Conservation (phyloP, 768 basidiomycete genomes). For the Lentinula lateritia region DNA sequence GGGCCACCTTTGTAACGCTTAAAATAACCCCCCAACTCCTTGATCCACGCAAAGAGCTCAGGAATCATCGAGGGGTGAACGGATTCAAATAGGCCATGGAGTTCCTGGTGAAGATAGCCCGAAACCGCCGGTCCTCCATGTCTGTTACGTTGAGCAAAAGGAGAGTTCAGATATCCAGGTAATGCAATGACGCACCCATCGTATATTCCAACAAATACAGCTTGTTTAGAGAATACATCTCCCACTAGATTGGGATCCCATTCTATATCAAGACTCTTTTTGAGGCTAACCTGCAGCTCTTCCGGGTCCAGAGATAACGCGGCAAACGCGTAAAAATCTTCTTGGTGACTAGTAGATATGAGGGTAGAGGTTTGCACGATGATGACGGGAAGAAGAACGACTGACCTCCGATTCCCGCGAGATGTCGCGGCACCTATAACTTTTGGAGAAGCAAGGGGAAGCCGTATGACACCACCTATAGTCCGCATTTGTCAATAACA, state of each 20-base stretch:
- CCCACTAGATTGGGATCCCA: constrained; percentile 64
- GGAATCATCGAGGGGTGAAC: constrained; percentile 68
- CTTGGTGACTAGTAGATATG: constrained; percentile 63
- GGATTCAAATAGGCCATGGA: constrained; percentile 81
- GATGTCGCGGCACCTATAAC: constrained; percentile 73
- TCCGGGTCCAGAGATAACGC: constrained; percentile 71
- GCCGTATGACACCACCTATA: constrained; percentile 56
- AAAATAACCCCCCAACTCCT: constrained; percentile 85
- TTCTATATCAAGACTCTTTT: constrained; percentile 54
- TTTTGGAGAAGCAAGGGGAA: constrained; percentile 72
- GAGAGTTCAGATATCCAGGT: not conserved
- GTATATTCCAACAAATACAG: constrained; percentile 84
- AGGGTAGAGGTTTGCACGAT: not conserved
- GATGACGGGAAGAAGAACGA: not conserved
- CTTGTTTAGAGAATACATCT: constrained; percentile 63
- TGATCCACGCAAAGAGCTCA: constrained; percentile 71
- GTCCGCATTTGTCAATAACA: not conserved
- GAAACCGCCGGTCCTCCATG: constrained; percentile 92
- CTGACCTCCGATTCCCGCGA: constrained; percentile 68
- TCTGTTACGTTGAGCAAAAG: constrained; percentile 29
- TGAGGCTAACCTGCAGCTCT: constrained; percentile 63
- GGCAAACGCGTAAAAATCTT: constrained; percentile 79
- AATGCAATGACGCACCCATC: constrained; percentile 61
- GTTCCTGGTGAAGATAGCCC: constrained; percentile 76
- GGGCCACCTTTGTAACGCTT: constrained; percentile 82